A percentile compares a stretch with the other conserved stretches of the same genome.
Evolutionary conservation across 2,329 filamentous ascomycete species (phyloP).

Genomic region (Didymella lethalis): DNA sequence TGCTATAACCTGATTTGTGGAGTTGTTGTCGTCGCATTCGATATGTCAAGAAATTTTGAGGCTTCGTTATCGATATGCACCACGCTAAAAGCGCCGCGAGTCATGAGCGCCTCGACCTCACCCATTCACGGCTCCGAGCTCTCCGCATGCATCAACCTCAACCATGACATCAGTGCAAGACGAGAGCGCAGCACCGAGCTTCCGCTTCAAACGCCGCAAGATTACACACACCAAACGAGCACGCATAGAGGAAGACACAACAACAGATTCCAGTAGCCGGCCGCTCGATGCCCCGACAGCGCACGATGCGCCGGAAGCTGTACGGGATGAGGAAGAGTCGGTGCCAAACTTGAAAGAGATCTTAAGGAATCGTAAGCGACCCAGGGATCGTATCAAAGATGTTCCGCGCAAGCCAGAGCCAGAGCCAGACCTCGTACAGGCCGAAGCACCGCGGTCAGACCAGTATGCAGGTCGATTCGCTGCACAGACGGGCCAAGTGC

Average conservation of each 20-base stretch:
- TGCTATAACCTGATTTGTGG: conserved; percentile 4
- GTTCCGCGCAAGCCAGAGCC: conserved; percentile 32
- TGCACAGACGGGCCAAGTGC: conserved; percentile 73
- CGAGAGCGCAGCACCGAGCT: conserved; percentile 22
- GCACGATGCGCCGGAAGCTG: conserved; percentile 20
- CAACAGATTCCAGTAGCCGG: background rate
- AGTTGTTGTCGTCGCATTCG: conserved; percentile 1
- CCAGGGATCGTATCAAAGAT: conserved; percentile 36
- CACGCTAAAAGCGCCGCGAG: background rate
- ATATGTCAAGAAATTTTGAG: conserved; percentile 19
- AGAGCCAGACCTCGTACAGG: conserved; percentile 27
- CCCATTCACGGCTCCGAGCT: background rate
- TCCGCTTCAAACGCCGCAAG: conserved; percentile 48
- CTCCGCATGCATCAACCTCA: background rate
- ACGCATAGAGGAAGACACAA: conserved; percentile 22
- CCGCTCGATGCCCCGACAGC: conserved; percentile 20
- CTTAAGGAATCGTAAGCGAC: conserved; percentile 42
- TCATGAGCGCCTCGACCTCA: conserved; percentile 1
- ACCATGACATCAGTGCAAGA: conserved; percentile 30
- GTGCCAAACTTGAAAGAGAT: conserved; percentile 41
- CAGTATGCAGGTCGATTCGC: conserved; percentile 65
- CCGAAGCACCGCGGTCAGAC: conserved; percentile 26
- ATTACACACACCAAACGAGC: conserved; percentile 36
- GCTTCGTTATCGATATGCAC: conserved; percentile 10
- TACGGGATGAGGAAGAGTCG: conserved; percentile 30